Conservation (phyloP, 2,329 filamentous ascomycete species). For the Sporothrix pseudoabietina region DNA sequence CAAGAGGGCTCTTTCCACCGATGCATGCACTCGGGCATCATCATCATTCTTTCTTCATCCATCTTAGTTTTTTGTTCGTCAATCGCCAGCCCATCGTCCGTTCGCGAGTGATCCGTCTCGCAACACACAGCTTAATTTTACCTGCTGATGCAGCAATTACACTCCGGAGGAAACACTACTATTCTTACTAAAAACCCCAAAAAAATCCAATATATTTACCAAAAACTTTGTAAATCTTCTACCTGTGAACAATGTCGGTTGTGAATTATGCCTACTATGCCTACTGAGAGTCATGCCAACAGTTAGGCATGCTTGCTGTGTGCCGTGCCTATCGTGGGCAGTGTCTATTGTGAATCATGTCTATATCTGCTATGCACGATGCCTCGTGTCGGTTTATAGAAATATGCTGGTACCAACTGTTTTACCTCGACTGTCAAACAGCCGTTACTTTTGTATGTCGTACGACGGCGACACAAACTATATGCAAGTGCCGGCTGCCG, state of each 20-base stretch:
- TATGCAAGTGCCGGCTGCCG: background rate
- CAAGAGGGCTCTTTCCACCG: no score
- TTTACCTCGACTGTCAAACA: background rate
- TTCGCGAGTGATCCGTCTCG: background rate
- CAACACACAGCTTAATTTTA: background rate
- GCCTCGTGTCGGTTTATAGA: background rate
- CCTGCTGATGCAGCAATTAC: background rate
- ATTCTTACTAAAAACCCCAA: background rate
- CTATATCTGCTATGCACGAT: background rate
- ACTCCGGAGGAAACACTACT: background rate
- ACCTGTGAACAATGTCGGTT: background rate
- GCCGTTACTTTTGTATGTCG: background rate
- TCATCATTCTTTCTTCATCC: no score
- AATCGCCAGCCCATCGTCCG: no score
- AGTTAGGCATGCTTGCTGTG: no score
- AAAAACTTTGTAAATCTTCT: background rate
- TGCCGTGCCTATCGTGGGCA: background rate
- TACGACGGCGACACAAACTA: slow-evolving; percentile 20
- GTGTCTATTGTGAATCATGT: background rate
- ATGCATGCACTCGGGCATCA: no score
- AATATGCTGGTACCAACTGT: background rate
- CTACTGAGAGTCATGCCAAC: no score
- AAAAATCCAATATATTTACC: background rate
- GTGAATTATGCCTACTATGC: no score
- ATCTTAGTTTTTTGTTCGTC: no score